Percentiles rank a stretch among this genome's conserved stretches.
Evolutionary conservation across 306 rosid species (phyloP).

Genomic region (Glycine latifolia): DNA sequence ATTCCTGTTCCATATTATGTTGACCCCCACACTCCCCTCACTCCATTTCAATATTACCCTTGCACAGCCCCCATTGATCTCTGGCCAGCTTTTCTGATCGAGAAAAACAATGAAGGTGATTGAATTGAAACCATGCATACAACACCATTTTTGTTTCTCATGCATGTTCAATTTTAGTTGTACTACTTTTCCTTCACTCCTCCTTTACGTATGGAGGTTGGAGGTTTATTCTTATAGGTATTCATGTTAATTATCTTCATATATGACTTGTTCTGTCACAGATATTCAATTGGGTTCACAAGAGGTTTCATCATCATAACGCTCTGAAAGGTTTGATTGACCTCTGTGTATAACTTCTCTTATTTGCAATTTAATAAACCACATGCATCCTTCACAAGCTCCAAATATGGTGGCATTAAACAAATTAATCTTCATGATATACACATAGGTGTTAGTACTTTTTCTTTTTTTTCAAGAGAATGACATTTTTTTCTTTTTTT

Average conservation of each 20-base stretch:
- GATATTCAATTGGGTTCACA: conserved; percentile 98
- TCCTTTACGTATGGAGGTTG: not conserved
- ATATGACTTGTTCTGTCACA: conserved; percentile 51
- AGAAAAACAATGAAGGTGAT: conserved; percentile 71
- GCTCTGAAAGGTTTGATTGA: conserved; percentile 64
- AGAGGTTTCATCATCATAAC: conserved; percentile 78
- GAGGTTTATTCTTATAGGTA: not conserved
- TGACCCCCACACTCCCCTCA: conserved; percentile 44
- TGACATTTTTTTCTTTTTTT: not conserved
- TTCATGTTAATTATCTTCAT: not conserved
- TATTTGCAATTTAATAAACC: not conserved
- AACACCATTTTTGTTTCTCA: conserved; percentile 24
- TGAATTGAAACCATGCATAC: conserved; percentile 41
- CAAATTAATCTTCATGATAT: not conserved
- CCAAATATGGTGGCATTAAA: conserved; percentile 14
- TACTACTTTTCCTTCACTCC: not conserved
- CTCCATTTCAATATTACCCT: conserved; percentile 44
- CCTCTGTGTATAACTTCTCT: conserved; percentile 32
- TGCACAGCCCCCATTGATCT: conserved; percentile 39
- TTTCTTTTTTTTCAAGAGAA: conserved; percentile 14
- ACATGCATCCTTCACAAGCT: not conserved
- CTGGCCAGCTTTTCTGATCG: conserved; percentile 50
- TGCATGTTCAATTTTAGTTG: not conserved
- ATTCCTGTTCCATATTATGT: conserved; percentile 44
- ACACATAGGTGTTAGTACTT: not conserved